Conservation (phyloP, 257 asterid species). For the Mitragyna speciosa region DNA sequence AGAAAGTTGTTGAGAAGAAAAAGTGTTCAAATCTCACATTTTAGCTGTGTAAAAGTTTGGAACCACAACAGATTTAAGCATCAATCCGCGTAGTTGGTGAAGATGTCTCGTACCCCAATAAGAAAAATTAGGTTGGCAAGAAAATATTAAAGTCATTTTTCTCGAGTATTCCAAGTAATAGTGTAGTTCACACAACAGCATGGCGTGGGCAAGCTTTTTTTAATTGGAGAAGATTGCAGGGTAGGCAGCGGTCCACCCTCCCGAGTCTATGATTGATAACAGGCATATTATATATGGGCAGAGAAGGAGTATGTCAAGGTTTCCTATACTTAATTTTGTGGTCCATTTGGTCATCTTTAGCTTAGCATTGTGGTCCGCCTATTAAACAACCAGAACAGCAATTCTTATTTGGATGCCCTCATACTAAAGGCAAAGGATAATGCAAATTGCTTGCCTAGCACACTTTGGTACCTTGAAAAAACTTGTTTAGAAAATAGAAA, state of each 20-base stretch:
- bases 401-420: not conserved
- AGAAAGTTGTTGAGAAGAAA: not conserved
- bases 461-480: not conserved
- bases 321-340: constrained; percentile 9
- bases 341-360: constrained; percentile 15
- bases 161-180: not conserved
- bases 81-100: constrained; percentile 37
- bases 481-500: not conserved
- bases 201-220: constrained; percentile 15
- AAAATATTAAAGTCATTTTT: constrained; percentile 8
- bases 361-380: not conserved
- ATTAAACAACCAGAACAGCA: not conserved
- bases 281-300: not conserved
- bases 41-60: not conserved
- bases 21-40: not conserved
- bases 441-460: not conserved
- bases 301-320: constrained; percentile 10
- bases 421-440: not conserved
- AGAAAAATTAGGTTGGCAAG: constrained; percentile 40
- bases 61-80: not conserved
- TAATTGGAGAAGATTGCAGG: not conserved
- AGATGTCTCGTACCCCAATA: constrained; percentile 22
- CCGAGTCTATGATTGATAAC: constrained; percentile 13
- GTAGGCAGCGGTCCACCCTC: constrained; percentile 24
- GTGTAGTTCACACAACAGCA: not conserved